Evolutionary conservation across 2,329 filamentous ascomycete genomes (phyloP).

Genomic region (Fusarium pseudocircinatum): DNA sequence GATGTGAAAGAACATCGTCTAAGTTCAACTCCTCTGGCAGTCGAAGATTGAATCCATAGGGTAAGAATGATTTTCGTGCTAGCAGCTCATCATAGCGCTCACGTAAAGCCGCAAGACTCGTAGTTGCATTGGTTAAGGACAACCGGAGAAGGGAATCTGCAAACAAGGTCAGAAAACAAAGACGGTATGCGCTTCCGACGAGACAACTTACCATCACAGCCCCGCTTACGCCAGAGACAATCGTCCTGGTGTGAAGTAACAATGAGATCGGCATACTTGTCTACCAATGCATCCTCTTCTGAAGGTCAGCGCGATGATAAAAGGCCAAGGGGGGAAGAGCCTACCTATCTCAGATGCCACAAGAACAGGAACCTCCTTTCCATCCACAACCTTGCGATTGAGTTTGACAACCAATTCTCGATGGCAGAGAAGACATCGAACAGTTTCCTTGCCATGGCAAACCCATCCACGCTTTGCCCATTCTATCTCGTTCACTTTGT

Average conservation of each 20-base stretch:
- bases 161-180: slow-evolving; percentile 29
- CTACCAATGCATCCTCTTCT: slow-evolving; percentile 72
- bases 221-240: slow-evolving; percentile 86
- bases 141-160: slow-evolving; percentile 68
- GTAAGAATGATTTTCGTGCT: slow-evolving; percentile 63
- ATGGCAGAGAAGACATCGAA: slow-evolving; percentile 86
- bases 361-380: slow-evolving; percentile 62
- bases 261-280: slow-evolving; percentile 79
- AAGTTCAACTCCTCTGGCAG: slow-evolving; percentile 64
- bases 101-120: slow-evolving; percentile 66
- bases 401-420: slow-evolving; percentile 86
- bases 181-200: slow-evolving; percentile 2
- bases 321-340: neutral
- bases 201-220: slow-evolving; percentile 77
- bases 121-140: slow-evolving; percentile 69
- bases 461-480: slow-evolving; percentile 96
- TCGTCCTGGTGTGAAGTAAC: slow-evolving; percentile 78
- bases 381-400: slow-evolving; percentile 66
- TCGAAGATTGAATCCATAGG: slow-evolving; percentile 69
- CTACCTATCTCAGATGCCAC: slow-evolving; percentile 68
- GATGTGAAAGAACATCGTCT: slow-evolving; percentile 58
- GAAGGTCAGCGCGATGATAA: slow-evolving; percentile 30
- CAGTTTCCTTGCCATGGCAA: slow-evolving; percentile 83
- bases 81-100: slow-evolving; percentile 73
- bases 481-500: slow-evolving; percentile 85